phyloP scores from a whole-genome alignment of 2,329 filamentous ascomycete genomes.

The Neonectria ditissima region DNA sequence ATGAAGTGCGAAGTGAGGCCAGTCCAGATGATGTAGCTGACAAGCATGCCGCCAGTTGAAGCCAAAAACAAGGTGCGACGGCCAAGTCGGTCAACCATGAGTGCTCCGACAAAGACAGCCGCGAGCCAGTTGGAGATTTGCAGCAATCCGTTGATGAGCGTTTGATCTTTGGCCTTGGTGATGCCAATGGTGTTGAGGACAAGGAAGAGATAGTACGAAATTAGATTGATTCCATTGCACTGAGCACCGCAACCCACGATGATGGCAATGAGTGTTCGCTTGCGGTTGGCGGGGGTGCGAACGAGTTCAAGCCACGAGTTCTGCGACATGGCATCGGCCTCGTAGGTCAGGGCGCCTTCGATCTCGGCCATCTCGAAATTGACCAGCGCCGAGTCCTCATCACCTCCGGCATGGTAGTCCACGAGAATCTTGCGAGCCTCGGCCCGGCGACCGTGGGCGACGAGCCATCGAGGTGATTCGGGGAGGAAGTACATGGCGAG shows the following conservation, averaged over 20 bases:
- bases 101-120: slow-evolving; percentile 52
- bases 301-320: slow-evolving; percentile 55
- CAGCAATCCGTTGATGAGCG: slow-evolving; percentile 42
- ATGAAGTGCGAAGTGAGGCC: slow-evolving; percentile 43
- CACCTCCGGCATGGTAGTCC: slow-evolving; percentile 57
- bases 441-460: slow-evolving; percentile 48
- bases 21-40: slow-evolving; percentile 50
- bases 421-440: slow-evolving; percentile 54
- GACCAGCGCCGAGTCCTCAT: slow-evolving; percentile 54
- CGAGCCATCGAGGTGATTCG: slow-evolving; percentile 47
- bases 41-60: slow-evolving; percentile 52
- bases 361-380: slow-evolving; percentile 57
- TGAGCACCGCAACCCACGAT: slow-evolving; percentile 38
- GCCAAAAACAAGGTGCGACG: slow-evolving; percentile 55
- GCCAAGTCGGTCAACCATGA: slow-evolving; percentile 54
- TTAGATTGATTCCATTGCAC: slow-evolving; percentile 38
- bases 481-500: slow-evolving; percentile 43
- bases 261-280: slow-evolving; percentile 37
- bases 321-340: slow-evolving; percentile 49
- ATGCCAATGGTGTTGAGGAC: slow-evolving; percentile 56
- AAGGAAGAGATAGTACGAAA: slow-evolving; percentile 51
- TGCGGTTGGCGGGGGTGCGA: slow-evolving; percentile 50
- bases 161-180: slow-evolving; percentile 52
- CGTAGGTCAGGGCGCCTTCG: slow-evolving; percentile 47
- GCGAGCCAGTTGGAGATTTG: slow-evolving; percentile 55